phyloP scores from a whole-genome alignment of 441 rosid genomes.

The Pelargonium australe region DNA sequence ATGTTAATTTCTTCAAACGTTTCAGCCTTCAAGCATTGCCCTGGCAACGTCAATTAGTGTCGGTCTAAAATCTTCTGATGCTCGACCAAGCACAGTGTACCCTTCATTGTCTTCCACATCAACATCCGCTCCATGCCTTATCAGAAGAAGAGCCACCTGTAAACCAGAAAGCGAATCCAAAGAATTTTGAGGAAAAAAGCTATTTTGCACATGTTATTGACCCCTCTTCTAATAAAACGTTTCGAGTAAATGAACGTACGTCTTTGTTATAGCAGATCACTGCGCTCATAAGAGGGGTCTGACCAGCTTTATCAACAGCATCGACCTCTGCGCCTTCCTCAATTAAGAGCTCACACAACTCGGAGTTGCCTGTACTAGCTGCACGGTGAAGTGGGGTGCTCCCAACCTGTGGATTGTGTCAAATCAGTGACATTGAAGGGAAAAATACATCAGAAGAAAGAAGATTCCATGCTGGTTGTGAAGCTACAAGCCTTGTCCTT shows the following conservation, averaged over 20 bases:
- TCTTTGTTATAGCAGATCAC: conserved; percentile 60
- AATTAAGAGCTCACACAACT: conserved; percentile 60
- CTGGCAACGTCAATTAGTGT: conserved; percentile 63
- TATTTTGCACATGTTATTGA: no score
- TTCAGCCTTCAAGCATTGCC: conserved; percentile 74
- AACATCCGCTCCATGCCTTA: conserved; percentile 87
- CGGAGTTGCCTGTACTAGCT: conserved; percentile 74
- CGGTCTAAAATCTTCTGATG: conserved; percentile 56
- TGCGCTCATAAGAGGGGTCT: conserved; percentile 80
- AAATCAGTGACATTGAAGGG: neutral
- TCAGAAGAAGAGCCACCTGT: conserved; percentile 75
- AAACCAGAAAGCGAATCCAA: conserved; percentile 14
- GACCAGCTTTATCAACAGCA: conserved; percentile 61
- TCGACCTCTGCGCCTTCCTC: conserved; percentile 96
- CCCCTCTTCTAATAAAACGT: neutral
- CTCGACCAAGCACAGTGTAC: conserved; percentile 83
- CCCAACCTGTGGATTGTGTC: conserved; percentile 54
- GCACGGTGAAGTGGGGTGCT: conserved; percentile 86
- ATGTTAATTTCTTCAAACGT: neutral
- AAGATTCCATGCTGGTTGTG: neutral
- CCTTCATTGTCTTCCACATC: conserved; percentile 88
- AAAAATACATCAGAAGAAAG: neutral
- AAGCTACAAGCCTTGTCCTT: conserved; percentile 66
- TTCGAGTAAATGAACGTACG: conserved; percentile 25
- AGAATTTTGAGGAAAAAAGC: neutral